These are phyloP conservation scores for Aegilops speltoides DNA, from an alignment of 176 grass and related monocot species.

Conservation along the genomic window DNA sequence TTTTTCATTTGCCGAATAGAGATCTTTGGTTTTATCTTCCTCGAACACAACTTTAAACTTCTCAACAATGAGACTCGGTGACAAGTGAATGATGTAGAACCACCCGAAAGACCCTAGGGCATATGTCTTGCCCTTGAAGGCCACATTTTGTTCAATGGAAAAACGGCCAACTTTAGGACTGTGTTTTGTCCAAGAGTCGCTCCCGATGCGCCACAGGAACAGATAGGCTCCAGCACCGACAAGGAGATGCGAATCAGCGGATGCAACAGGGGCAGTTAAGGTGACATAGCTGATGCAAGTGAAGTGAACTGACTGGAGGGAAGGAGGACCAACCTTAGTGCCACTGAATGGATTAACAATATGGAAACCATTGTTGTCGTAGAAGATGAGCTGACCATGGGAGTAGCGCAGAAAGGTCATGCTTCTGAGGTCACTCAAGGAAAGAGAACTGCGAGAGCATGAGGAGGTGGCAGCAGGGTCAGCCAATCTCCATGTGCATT, in stretches of 20 bases:
- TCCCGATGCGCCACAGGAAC: not conserved
- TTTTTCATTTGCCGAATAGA: not conserved
- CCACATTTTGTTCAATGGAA: not conserved
- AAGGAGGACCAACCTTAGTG: not conserved
- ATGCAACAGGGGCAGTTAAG: not conserved
- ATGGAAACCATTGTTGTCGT: not conserved
- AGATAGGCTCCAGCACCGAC: not conserved
- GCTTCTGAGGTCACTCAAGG: not conserved
- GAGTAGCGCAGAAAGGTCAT: not conserved
- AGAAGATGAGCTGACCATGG: not conserved
- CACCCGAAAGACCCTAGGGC: not conserved
- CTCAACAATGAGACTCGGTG: not conserved
- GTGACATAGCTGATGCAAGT: not conserved
- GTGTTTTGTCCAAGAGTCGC: not conserved
- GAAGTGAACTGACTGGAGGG: not conserved
- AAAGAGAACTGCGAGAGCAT: not conserved
- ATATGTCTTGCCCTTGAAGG: not conserved
- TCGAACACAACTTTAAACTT: not conserved
- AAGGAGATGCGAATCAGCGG: not conserved
- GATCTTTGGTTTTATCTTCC: not conserved
- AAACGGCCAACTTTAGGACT: not conserved
- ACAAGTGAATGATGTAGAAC: not conserved
- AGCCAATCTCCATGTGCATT: not conserved
- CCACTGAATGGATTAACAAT: not conserved
- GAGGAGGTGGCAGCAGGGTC: not conserved